Evolutionary conservation across 345 rosid species (phyloP), one percentile per base, ranked within the genome.

Genomic region (Jatropha curcas): DNA sequence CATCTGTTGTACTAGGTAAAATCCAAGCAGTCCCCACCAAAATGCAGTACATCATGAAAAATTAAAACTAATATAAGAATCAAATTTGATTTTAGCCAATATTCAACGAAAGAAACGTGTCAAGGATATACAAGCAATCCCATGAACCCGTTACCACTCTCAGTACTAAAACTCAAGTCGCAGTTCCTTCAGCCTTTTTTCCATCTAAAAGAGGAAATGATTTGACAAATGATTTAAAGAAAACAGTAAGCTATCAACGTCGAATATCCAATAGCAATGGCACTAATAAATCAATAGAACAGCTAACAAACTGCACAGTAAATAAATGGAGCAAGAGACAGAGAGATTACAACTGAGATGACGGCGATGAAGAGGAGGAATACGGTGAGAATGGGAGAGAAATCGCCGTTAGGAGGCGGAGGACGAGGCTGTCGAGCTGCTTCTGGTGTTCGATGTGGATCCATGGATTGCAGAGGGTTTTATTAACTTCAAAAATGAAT

Each of bases 321-420:
- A 8, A 27, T 45, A 35, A 5, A 27, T 5, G 43, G 46, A 41
- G 67, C 3, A 31, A 70, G 53, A 34, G 43, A 43, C n/a, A 11
- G 59, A 67, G 45, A 34, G 71, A 52, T 62, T 84, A 90, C 96
- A 77, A 80, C 27, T 22, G 79, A 73, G 57, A 82, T 51, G 70
- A 90, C 61, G 52, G 74, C 90, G 45, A 73, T 27, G 58, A 88
- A 79, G 50, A 69, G 50, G 65, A 87, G 58, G 39, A 90, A 85
- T 2, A 80, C 67, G 7, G 85, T 1, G 77, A 71, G 43, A 24
- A 84, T 66, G 8, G 80, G 57, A 35, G 81, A 63, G 59, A 65
- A 57, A 71, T 73, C 82, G 33, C 86, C 79, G 24, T 75, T 73
- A 20, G 79, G 83, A 1, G 83, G 67, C 16, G 75, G 85, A 4